A percentile compares a stretch with the other conserved stretches of the same genome.
Evolutionary conservation across 176 grass and related monocot genomes (phyloP).

Genomic region (Metroxylon sagu): DNA sequence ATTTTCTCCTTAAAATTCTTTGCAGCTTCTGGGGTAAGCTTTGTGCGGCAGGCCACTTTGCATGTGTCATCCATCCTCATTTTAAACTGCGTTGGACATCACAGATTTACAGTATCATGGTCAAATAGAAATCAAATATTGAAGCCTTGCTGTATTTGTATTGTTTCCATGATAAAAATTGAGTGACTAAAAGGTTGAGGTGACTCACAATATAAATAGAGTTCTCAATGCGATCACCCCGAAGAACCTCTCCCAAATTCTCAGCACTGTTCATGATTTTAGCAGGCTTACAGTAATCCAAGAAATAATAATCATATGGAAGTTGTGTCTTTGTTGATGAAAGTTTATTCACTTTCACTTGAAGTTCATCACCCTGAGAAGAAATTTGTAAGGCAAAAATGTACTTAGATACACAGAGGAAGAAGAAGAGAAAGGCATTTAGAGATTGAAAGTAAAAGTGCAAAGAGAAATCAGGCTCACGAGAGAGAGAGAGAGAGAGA

Average conservation of each 20-base stretch:
- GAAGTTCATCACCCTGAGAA: slow-evolving; percentile 12
- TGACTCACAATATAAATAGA: slow-evolving; percentile 5
- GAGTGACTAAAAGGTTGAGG: neutral
- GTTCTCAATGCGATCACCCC: slow-evolving; percentile 11
- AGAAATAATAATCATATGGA: slow-evolving; percentile 14
- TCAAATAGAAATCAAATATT: too few species aligned
- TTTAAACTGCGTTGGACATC: neutral
- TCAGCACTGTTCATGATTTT: slow-evolving; percentile 12
- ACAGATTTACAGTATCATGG: too few species aligned
- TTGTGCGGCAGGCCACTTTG: slow-evolving; percentile 1
- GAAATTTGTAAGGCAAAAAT: too few species aligned
- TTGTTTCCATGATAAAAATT: too few species aligned
- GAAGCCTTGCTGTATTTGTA: too few species aligned
- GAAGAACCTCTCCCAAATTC: slow-evolving; percentile 9
- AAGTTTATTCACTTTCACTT: slow-evolving; percentile 16
- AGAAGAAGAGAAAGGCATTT: too few species aligned
- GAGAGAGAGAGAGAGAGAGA: too few species aligned
- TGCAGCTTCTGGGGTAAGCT: slow-evolving; percentile 4
- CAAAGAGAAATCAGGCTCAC: too few species aligned
- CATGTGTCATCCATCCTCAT: slow-evolving; percentile 1
- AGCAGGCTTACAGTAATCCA: slow-evolving; percentile 7
- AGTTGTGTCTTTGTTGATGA: slow-evolving; percentile 17
- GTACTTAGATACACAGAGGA: too few species aligned
- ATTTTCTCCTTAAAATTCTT: slow-evolving; percentile 16
- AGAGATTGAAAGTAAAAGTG: too few species aligned